Conservation (phyloP, 2,329 filamentous ascomycete species). For the Apiospora phragmitis region DNA sequence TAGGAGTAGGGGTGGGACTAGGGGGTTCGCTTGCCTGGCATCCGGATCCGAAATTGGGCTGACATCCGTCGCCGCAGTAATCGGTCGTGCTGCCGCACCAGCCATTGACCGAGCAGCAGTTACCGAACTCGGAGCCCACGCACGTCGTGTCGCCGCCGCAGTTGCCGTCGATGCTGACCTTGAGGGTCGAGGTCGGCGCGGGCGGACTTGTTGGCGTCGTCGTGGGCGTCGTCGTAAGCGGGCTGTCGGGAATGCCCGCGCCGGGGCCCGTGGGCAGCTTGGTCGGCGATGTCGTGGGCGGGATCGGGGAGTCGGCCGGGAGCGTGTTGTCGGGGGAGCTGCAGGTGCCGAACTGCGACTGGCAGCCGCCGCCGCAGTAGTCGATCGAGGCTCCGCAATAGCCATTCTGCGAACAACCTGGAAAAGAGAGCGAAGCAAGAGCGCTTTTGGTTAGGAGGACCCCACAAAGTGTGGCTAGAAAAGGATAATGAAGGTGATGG, state of each 20-base stretch:
- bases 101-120: slow-evolving; percentile 33
- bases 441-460: neutral
- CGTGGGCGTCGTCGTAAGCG: neutral
- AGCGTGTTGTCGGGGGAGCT: slow-evolving; percentile 19
- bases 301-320: slow-evolving; percentile 23
- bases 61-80: slow-evolving; percentile 41
- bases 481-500: neutral
- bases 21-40: slow-evolving; percentile 23
- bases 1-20: slow-evolving; percentile 18
- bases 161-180: slow-evolving; percentile 26
- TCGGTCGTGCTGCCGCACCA: slow-evolving; percentile 41
- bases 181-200: slow-evolving; percentile 11
- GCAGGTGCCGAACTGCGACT: slow-evolving; percentile 25
- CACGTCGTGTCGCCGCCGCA: slow-evolving; percentile 30
- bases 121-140: slow-evolving; percentile 29
- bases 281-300: slow-evolving; percentile 18
- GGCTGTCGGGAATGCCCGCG: slow-evolving; percentile 17
- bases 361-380: slow-evolving; percentile 29
- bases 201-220: neutral
- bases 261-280: slow-evolving; percentile 12
- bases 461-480: neutral
- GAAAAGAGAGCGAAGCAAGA: slow-evolving; percentile 6
- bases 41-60: slow-evolving; percentile 31
- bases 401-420: slow-evolving; percentile 29
- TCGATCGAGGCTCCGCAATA: slow-evolving; percentile 31